phyloP scores from a whole-genome alignment of 768 basidiomycete species.

The Exidia glandulosa region DNA sequence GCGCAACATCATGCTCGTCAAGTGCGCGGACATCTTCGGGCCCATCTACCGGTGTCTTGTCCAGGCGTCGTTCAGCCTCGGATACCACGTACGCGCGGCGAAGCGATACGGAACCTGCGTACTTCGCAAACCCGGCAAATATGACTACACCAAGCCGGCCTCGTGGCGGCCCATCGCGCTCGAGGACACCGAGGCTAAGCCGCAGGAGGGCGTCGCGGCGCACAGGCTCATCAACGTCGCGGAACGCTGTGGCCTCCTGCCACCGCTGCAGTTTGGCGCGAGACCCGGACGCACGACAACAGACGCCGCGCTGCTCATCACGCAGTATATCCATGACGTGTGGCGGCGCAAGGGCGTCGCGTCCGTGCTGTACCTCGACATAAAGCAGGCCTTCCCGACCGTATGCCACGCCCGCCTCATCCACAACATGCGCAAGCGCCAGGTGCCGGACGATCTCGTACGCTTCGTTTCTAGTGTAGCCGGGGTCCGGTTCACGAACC shows the following conservation, averaged over 20 bases:
- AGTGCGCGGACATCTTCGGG: neutral
- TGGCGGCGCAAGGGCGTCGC: slow-evolving; percentile 25
- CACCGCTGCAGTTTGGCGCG: slow-evolving; percentile 27
- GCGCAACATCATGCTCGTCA: neutral
- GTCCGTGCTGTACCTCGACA: slow-evolving; percentile 28
- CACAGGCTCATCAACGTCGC: slow-evolving; percentile 13
- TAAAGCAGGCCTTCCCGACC: slow-evolving; percentile 28
- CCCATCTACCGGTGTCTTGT: neutral
- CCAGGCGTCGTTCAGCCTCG: neutral
- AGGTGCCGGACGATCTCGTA: slow-evolving; percentile 1
- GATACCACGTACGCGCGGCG: slow-evolving; percentile 11
- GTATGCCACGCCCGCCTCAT: slow-evolving; percentile 2
- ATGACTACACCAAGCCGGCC: slow-evolving; percentile 22
- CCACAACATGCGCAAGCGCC: slow-evolving; percentile 9
- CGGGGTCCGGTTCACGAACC: slow-evolving; percentile 8
- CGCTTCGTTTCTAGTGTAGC: slow-evolving; percentile 4
- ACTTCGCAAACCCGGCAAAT: slow-evolving; percentile 24
- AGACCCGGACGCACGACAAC: slow-evolving; percentile 27
- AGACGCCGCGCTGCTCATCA: slow-evolving; percentile 20
- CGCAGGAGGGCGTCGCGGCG: slow-evolving; percentile 14
- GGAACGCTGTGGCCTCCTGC: slow-evolving; percentile 24
- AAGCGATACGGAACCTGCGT: slow-evolving; percentile 18
- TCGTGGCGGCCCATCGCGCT: slow-evolving; percentile 29
- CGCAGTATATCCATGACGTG: slow-evolving; percentile 3
- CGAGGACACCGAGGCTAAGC: slow-evolving; percentile 20